A percentile compares a stretch with the other conserved stretches of the same genome.
Conservation (phyloP, 192 early-diverging fungal genomes). For the Coemansia sp. region DNA sequence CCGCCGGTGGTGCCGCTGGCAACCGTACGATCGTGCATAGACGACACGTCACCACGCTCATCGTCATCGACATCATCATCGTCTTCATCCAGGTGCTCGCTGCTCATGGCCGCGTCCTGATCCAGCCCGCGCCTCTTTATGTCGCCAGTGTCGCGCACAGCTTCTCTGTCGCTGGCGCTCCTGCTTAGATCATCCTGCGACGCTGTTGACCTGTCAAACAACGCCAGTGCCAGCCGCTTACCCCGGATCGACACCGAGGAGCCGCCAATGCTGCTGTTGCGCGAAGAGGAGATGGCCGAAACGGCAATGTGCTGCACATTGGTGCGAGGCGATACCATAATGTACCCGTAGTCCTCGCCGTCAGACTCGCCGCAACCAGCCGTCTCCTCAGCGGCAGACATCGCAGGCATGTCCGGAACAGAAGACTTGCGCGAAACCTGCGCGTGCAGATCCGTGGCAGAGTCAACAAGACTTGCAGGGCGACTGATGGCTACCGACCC, state of each 20-base stretch:
- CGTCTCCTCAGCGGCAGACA: not conserved
- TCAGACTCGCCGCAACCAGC: constrained; percentile 30
- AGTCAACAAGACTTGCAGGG: not conserved
- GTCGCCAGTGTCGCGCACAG: constrained; percentile 20
- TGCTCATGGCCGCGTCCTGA: not conserved
- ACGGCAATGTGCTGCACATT: constrained; percentile 42
- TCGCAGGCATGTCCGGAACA: not conserved
- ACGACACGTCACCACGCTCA: not conserved
- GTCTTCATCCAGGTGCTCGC: constrained; percentile 3
- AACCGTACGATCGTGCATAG: constrained; percentile 1
- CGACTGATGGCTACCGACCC: not conserved
- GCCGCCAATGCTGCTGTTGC: constrained; percentile 15
- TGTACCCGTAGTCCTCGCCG: constrained; percentile 54
- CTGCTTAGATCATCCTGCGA: constrained; percentile 8
- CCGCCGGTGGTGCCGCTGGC: not conserved
- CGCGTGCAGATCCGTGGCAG: not conserved
- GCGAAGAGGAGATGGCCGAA: constrained; percentile 22
- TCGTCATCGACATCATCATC: constrained; percentile 1
- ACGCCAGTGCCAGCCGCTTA: not conserved
- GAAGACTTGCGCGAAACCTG: not conserved
- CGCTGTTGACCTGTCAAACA: constrained; percentile 16
- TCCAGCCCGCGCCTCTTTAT: not conserved
- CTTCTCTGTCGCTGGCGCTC: constrained; percentile 9
- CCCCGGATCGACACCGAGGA: constrained; percentile 9
- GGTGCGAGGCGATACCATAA: constrained; percentile 53